These are phyloP conservation scores for Pyrenophora tritici-repentis DNA, from an alignment of 2,329 filamentous ascomycete species.

Conservation along the genomic window DNA sequence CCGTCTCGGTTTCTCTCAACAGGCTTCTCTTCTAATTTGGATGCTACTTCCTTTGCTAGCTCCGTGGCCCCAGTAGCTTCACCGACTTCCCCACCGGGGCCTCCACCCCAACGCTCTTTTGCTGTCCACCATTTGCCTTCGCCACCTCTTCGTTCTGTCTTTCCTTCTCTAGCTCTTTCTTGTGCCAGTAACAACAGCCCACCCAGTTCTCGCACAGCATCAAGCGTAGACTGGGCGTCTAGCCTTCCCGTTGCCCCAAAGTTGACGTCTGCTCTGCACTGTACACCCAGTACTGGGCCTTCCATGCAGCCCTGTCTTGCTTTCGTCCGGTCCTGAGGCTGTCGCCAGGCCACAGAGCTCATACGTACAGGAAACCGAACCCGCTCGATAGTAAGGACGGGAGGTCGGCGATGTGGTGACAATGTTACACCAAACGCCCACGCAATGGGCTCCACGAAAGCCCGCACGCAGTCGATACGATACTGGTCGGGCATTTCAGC, in stretches of 20 bases:
- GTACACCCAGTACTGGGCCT: constrained; percentile 62
- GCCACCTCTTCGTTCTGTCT: constrained; percentile 55
- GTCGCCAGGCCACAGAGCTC: constrained; percentile 59
- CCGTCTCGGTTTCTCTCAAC: constrained; percentile 29
- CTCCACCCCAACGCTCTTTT: constrained; percentile 62
- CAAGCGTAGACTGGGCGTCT: constrained; percentile 49
- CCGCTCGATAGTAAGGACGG: constrained; percentile 53
- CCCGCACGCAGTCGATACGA: constrained; percentile 60
- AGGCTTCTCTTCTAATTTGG: constrained; percentile 45
- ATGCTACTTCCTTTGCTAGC: constrained; percentile 30
- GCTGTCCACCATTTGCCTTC: constrained; percentile 66
- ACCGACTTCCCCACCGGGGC: constrained; percentile 52
- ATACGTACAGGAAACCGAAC: constrained; percentile 63
- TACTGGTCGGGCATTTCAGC: constrained; percentile 63
- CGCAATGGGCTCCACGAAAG: constrained; percentile 62
- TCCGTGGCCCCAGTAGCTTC: constrained; percentile 35
- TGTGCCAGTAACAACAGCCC: constrained; percentile 63
- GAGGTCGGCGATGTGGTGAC: constrained; percentile 53
- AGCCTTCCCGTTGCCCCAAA: constrained; percentile 52
- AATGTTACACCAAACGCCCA: constrained; percentile 64
- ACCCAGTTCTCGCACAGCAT: constrained; percentile 63
- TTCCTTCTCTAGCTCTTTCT: constrained; percentile 63
- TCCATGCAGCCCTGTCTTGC: constrained; percentile 61
- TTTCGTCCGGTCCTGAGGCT: constrained; percentile 57
- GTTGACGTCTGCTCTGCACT: constrained; percentile 59